Evolutionary conservation across 2,329 filamentous ascomycete species (phyloP).

Genomic region (Capronia americana): DNA sequence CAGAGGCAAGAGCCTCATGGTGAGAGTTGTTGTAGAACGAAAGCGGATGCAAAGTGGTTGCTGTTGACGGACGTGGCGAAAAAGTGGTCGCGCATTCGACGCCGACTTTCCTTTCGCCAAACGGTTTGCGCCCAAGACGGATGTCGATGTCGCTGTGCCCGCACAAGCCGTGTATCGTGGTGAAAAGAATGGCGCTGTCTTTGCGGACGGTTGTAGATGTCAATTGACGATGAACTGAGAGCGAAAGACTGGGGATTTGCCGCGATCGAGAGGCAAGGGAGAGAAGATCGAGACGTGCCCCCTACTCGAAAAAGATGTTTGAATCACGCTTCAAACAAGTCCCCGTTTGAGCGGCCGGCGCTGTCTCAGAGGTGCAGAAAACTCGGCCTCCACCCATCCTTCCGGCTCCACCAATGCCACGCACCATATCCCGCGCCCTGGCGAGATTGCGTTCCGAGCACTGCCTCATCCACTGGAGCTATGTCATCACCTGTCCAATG

Average conservation of each 20-base stretch:
- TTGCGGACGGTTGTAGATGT: slow-evolving; percentile 5
- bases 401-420: slow-evolving; percentile 14
- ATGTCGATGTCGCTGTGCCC: slow-evolving; percentile 10
- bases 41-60: neutral
- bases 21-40: slow-evolving; percentile 4
- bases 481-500: slow-evolving; percentile 13
- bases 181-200: slow-evolving; percentile 18
- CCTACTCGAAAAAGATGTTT: slow-evolving; percentile 11
- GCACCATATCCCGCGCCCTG: neutral
- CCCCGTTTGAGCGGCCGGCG: slow-evolving; percentile 13
- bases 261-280: slow-evolving; percentile 5
- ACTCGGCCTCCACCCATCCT: slow-evolving; percentile 14
- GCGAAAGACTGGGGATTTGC: neutral
- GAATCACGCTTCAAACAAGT: slow-evolving; percentile 19
- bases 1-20: slow-evolving; percentile 27
- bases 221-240: neutral
- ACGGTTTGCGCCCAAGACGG: neutral
- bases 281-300: slow-evolving; percentile 5
- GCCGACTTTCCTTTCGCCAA: neutral
- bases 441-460: slow-evolving; percentile 24
- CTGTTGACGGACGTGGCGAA: neutral
- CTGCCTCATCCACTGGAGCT: slow-evolving; percentile 13
- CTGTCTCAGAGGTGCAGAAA: slow-evolving; percentile 19
- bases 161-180: slow-evolving; percentile 11
- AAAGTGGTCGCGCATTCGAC: neutral